Evolutionary conservation across 768 basidiomycete genomes (phyloP).

Genomic region (Pholiota conissans): DNA sequence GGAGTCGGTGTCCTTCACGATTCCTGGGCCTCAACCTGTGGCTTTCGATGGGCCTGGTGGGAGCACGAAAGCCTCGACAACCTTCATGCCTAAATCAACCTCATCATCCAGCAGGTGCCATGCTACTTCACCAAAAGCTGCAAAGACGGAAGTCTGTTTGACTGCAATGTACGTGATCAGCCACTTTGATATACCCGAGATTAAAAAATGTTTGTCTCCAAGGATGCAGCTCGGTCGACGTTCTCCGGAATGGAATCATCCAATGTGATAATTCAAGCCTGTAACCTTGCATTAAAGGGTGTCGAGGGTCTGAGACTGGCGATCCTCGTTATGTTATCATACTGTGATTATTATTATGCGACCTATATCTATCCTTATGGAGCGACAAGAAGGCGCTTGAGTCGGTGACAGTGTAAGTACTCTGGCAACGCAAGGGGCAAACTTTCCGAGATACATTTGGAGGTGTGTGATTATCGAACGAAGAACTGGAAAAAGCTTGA

Average conservation of each 20-base stretch:
- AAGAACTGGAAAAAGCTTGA: slow-evolving; percentile 2
- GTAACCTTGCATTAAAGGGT: slow-evolving; percentile 21
- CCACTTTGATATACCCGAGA: slow-evolving; percentile 12
- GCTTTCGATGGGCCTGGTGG: slow-evolving; percentile 27
- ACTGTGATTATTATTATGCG: slow-evolving; percentile 5
- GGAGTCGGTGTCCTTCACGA: slow-evolving; percentile 32
- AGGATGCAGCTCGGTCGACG: not conserved
- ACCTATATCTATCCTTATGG: slow-evolving; percentile 13
- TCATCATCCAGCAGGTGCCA: slow-evolving; percentile 23
- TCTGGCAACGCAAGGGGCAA: not conserved
- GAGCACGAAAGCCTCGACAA: too few relatives aligned
- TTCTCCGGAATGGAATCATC: not conserved
- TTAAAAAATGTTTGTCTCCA: slow-evolving; percentile 6
- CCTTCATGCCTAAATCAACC: slow-evolving; percentile 11
- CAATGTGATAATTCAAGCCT: not conserved
- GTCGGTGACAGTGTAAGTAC: not conserved
- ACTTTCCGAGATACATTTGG: not conserved
- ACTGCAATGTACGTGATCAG: slow-evolving; percentile 13
- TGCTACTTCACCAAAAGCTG: slow-evolving; percentile 21
- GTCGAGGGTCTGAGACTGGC: slow-evolving; percentile 22
- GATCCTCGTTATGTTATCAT: slow-evolving; percentile 20
- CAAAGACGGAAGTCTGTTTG: slow-evolving; percentile 12
- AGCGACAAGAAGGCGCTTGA: not conserved
- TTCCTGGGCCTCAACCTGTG: slow-evolving; percentile 36
- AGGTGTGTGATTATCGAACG: slow-evolving; percentile 6